A percentile compares a stretch with the other conserved stretches of the same genome.
phyloP scores from a whole-genome alignment of 2,329 filamentous ascomycete genomes.

The Polytolypa hystricis region DNA sequence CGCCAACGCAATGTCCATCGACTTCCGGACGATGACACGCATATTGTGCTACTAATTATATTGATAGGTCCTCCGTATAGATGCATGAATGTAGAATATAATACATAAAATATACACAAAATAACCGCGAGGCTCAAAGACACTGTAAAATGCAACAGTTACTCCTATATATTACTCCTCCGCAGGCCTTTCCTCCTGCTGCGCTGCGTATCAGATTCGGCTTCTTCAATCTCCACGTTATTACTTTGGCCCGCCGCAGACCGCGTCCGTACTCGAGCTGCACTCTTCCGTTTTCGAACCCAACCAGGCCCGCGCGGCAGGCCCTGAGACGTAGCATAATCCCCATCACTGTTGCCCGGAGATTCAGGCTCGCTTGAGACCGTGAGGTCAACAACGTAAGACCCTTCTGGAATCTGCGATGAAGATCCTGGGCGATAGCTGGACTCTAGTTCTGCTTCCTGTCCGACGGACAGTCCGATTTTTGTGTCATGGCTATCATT shows the following conservation, averaged over 20 bases:
- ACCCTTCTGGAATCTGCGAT: constrained; percentile 9
- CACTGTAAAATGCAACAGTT: background rate
- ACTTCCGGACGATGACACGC: no score
- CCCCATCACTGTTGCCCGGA: constrained; percentile 19
- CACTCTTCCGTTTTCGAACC: constrained; percentile 16
- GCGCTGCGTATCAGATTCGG: no score
- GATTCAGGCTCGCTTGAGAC: constrained; percentile 23
- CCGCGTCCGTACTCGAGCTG: constrained; percentile 8
- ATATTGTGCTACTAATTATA: no score
- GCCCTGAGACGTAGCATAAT: constrained; percentile 19
- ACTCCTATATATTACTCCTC: constrained; percentile 1
- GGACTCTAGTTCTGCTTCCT: constrained; percentile 2
- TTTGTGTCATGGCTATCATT: background rate
- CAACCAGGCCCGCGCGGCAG: constrained; percentile 20
- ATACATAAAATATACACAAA: no score
- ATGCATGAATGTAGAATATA: no score
- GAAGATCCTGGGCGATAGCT: background rate
- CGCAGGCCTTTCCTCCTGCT: constrained; percentile 2
- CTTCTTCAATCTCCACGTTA: no score
- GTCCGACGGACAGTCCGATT: background rate
- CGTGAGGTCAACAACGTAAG: constrained; percentile 28
- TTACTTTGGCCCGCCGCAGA: background rate
- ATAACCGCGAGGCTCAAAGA: no score
- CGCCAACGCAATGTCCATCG: no score
- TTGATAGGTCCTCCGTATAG: no score